Conservation (phyloP, 305 asterid species). For the Fraxinus floribunda region DNA sequence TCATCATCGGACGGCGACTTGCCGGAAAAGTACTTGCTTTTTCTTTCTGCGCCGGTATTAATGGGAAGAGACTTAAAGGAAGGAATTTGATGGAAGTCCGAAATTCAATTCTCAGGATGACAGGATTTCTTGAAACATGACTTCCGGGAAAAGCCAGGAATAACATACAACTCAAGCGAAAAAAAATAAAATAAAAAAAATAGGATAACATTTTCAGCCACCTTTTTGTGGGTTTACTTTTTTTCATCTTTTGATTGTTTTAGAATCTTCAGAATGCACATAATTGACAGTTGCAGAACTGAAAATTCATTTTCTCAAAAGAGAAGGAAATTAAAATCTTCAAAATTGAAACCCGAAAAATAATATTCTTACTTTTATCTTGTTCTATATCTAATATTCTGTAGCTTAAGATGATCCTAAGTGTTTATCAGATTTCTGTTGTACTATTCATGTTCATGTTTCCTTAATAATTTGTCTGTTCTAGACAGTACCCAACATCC, state of each 20-base stretch:
- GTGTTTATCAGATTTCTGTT: neutral
- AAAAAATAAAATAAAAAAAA: neutral
- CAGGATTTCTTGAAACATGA: conserved; percentile 32
- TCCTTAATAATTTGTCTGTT: neutral
- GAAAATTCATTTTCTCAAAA: neutral
- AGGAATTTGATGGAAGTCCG: conserved; percentile 41
- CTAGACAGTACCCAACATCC: neutral
- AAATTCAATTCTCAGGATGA: conserved; percentile 37
- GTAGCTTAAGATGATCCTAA: neutral
- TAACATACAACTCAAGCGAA: neutral
- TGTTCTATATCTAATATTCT: neutral
- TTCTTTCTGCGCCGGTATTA: conserved; percentile 35
- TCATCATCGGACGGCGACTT: conserved; percentile 26
- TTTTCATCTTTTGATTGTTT: neutral
- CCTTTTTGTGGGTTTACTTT: neutral
- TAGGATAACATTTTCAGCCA: neutral
- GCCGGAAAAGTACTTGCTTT: conserved; percentile 30
- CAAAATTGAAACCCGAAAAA: neutral
- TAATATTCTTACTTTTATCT: neutral
- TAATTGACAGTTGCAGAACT: neutral
- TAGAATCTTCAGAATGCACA: neutral
- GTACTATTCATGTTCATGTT: neutral
- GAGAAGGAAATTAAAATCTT: neutral
- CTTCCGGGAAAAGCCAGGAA: neutral
- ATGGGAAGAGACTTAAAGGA: conserved; percentile 37